Evolutionary conservation across 345 rosid genomes (phyloP).

Genomic region (Eucalyptus marginata): DNA sequence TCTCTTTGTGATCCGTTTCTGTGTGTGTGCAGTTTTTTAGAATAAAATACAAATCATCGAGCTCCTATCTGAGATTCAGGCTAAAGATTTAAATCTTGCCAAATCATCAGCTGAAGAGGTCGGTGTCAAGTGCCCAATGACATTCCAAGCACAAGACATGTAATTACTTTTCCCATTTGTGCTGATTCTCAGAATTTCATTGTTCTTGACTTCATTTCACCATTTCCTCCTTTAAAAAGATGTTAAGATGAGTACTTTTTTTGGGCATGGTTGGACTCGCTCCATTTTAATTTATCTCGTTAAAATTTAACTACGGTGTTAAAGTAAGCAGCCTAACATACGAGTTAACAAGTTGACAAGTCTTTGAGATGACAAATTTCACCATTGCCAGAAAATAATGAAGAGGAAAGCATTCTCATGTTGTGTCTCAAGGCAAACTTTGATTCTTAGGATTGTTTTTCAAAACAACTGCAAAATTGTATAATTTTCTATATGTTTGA

Average conservation of each 20-base stretch:
- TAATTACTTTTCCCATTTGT: constrained; percentile 11
- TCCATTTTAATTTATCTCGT: neutral
- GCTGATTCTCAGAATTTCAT: neutral
- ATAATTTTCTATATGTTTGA: neutral
- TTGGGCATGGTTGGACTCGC: neutral
- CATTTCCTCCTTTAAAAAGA: neutral
- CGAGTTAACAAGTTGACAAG: neutral
- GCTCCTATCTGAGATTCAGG: constrained; percentile 25
- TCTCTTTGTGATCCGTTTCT: neutral
- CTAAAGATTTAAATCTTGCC: constrained; percentile 74
- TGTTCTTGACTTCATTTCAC: neutral
- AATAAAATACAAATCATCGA: neutral
- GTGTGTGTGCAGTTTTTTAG: neutral
- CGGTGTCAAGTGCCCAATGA: constrained; percentile 37
- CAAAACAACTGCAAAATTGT: neutral
- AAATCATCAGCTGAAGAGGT: constrained; percentile 52
- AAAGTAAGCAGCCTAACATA: neutral
- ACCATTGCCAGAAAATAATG: neutral
- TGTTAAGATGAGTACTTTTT: neutral
- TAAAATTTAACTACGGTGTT: neutral
- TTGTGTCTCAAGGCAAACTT: neutral
- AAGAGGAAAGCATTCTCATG: neutral
- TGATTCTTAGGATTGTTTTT: neutral
- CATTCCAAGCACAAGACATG: constrained; percentile 57
- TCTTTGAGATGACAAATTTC: neutral